Evolutionary conservation across 768 basidiomycete genomes (phyloP), one percentile per base, ranked within the genome.

Genomic region (Tulasnella sp.): DNA sequence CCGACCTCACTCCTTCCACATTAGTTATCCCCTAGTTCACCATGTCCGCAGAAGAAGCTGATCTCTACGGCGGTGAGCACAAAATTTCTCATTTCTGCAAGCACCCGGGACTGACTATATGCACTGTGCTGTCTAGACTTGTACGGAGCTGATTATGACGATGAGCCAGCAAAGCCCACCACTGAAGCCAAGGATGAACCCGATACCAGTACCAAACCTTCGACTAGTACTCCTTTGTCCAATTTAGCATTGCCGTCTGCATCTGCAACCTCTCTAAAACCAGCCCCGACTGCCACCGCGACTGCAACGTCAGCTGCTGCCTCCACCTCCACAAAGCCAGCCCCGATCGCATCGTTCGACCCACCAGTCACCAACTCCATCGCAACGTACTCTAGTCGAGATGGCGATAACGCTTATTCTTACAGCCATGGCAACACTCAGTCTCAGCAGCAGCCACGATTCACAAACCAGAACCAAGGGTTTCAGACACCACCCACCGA

Each of bases 51-150:
- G 70, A 72, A 80, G 91, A 94, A 80, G 90, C 90, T 81, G 93
- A 94, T 80, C 85, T 94, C 69, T 95, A 95, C 77, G 91, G 92
- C 77, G 93, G 93, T 91, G 78, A 72, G 88, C 73, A 32, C 44
- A 35, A 29, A 44, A 71, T 65, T 16, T 26, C 14, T 59, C 22
- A 12, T 26, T 40, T 39, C 22, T 63, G 22, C 36, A 5, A 34
- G 40, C 66, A 4, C 52, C 42, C 36, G 65, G 42, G 35, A 68
- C 74, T 37, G 70, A 41, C 32, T n/a, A n/a, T n/a, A n/a, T n/a
- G n/a, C 17, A 41, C 2, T 16, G n/a, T 17, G 69, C 9, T 37
- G 59, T 72, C 0, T 67, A 91, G 90, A 91, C 78, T 86, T 92
- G 63, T 92, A 92, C 78, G 84, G 83, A 65, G 83, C 82, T 67